Base-by-base conservation (phyloP, 2,329 filamentous ascomycete species). In the Colletotrichum incanum region DNA sequence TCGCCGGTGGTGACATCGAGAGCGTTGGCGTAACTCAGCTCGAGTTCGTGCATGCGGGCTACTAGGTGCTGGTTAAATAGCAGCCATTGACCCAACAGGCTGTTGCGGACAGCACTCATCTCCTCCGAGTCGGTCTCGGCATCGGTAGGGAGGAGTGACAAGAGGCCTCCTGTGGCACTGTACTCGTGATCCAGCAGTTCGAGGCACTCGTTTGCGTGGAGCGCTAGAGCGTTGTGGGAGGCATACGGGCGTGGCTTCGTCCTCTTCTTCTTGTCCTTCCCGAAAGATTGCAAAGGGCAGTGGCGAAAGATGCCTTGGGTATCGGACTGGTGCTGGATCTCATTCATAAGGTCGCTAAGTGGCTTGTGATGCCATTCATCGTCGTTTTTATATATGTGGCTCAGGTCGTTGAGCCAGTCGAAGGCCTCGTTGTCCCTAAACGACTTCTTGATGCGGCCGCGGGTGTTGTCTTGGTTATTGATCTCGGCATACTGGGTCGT, bases 151-250 rank as follows among this genome's bases (percentile, higher is more conserved):
- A 91, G 82, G 9, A 91, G 80, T 23, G 86, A 84, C 52, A 91
- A 81, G 23, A 91, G 79, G 2, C 89, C 89, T 20, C 89, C 89
- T 45, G 87, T 86, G 34, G 84, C 82, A 54, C 84, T 83, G 75
- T 86, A 89, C 77, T 91, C 89, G 76, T 91, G 88, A 74, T 91
- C 89, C 8, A 91, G 84, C 2, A 87, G 82, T 80, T 91, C 89
- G 7, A 91, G 85, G 62, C 89, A 87, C 71, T 87, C 84, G 76
- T 91, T 91, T 71, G 89, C 88, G 77, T 91, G 89, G 81, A 84
- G 82, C 37, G 89, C 80, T 20, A 91, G 83, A 41, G 83, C 83
- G 73, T 85, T 81, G 73, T 89, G 87, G 65, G 81, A 84, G 60
- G 83, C 81, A 69, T 85, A 88, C 4, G 84, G 86, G 49, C 76